A percentile compares a stretch with the other conserved stretches of the same genome.
phyloP scores from a whole-genome alignment of 2,329 filamentous ascomycete genomes.

The Pleurostoma richardsiae region DNA sequence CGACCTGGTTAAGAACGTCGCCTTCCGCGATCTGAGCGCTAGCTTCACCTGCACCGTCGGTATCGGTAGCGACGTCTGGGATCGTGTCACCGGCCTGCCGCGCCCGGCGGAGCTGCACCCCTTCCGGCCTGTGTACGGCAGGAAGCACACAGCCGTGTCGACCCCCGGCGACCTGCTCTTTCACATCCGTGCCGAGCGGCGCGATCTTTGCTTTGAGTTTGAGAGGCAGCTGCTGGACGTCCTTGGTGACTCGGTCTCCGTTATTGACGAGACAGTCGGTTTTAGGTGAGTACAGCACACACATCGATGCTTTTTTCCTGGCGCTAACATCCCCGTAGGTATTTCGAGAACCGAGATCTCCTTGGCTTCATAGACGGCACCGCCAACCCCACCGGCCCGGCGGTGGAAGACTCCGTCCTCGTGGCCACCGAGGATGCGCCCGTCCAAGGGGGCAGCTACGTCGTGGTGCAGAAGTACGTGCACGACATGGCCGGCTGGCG shows the following conservation, averaged over 20 bases:
- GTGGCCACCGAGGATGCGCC: constrained; percentile 34
- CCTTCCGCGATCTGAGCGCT: constrained; percentile 40
- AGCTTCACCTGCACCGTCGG: constrained; percentile 48
- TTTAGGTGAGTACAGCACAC: constrained; percentile 30
- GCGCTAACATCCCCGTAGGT: constrained; percentile 14
- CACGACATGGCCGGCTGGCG: constrained; percentile 46
- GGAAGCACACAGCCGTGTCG: constrained; percentile 43
- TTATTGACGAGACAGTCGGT: constrained; percentile 48
- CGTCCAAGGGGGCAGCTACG: constrained; percentile 45
- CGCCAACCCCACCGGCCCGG: constrained; percentile 47
- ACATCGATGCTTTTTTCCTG: no score
- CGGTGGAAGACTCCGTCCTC: constrained; percentile 35
- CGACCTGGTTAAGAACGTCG: constrained; percentile 46
- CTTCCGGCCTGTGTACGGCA: constrained; percentile 41
- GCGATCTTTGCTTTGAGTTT: constrained; percentile 54
- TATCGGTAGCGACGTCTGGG: constrained; percentile 49
- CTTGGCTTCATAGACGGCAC: constrained; percentile 58
- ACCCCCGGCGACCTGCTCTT: constrained; percentile 54
- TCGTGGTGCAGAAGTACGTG: constrained; percentile 55
- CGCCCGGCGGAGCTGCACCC: constrained; percentile 46
- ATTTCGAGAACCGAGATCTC: constrained; percentile 54
- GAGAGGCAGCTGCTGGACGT: constrained; percentile 47
- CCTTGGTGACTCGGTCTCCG: constrained; percentile 38
- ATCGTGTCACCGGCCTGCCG: constrained; percentile 33
- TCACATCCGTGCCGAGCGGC: constrained; percentile 51